A percentile compares a stretch with the other conserved stretches of the same genome.
Evolutionary conservation across 345 rosid species (phyloP).

Genomic region (Acer saccharum): DNA sequence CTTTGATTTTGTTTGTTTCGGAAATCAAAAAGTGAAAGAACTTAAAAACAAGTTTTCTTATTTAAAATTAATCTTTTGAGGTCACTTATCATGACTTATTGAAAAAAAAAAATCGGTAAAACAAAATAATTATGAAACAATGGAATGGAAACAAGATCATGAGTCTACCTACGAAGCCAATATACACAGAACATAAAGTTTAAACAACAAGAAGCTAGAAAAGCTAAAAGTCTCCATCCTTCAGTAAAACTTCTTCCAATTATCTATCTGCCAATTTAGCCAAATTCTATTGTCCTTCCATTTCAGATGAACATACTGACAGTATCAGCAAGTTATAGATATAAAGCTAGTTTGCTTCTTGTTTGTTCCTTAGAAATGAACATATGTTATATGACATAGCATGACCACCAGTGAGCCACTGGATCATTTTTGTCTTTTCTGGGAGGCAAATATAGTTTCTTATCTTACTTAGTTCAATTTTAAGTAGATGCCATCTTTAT

Average conservation of each 20-base stretch:
- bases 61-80: not conserved
- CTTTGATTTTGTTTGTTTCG: not conserved
- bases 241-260: not conserved
- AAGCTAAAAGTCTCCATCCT: not conserved
- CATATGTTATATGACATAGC: not conserved
- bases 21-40: slow-evolving; percentile 3
- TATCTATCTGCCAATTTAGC: not conserved
- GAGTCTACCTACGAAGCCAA: not conserved
- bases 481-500: not conserved
- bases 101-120: not conserved
- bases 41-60: not conserved
- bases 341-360: not conserved
- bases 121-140: not conserved
- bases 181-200: not conserved
- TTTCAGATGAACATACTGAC: not conserved
- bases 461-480: slow-evolving; percentile 15
- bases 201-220: not conserved
- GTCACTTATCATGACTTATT: not conserved
- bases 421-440: not conserved
- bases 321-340: not conserved
- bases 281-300: not conserved
- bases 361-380: not conserved
- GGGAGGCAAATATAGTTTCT: not conserved
- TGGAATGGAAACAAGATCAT: not conserved
- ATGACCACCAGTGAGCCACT: not conserved